phyloP scores from a whole-genome alignment of 2,329 filamentous ascomycete genomes.

The Trichoderma harzianum region DNA sequence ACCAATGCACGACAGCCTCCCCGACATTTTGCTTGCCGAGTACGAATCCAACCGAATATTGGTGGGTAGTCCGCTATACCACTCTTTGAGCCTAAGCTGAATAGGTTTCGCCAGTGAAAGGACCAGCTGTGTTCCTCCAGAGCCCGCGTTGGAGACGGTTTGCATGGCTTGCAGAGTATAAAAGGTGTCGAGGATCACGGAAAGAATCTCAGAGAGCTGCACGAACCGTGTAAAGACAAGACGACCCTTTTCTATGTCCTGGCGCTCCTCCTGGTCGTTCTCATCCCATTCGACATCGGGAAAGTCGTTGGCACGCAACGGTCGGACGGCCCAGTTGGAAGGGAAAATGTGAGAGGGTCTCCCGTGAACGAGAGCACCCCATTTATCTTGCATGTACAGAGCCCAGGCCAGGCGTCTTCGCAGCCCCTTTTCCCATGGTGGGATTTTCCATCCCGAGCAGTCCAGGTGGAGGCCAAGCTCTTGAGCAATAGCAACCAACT shows the following conservation, averaged over 20 bases:
- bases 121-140: conserved; percentile 68
- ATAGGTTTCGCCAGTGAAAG: conserved; percentile 76
- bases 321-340: conserved; percentile 72
- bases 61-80: conserved; percentile 68
- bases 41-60: conserved; percentile 63
- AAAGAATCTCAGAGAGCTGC: conserved; percentile 68
- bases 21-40: conserved; percentile 34
- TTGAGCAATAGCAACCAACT: conserved; percentile 81
- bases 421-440: conserved; percentile 79
- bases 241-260: conserved; percentile 64
- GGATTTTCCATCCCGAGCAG: conserved; percentile 82
- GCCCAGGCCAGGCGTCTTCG: conserved; percentile 87
- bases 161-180: conserved; percentile 76
- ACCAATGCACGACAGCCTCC: conserved; percentile 59
- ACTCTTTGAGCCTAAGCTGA: conserved; percentile 77
- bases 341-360: conserved; percentile 72
- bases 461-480: conserved; percentile 87
- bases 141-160: conserved; percentile 61
- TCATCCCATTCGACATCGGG: conserved; percentile 68
- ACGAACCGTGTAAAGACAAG: conserved; percentile 74
- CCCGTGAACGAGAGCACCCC: conserved; percentile 81
- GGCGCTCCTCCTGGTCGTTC: conserved; percentile 56
- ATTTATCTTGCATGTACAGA: conserved; percentile 90
- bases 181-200: conserved; percentile 78
- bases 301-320: conserved; percentile 65